These are phyloP conservation scores for Fusarium sp. DNA, from an alignment of 2,329 filamentous ascomycete genomes.

Conservation along the genomic window DNA sequence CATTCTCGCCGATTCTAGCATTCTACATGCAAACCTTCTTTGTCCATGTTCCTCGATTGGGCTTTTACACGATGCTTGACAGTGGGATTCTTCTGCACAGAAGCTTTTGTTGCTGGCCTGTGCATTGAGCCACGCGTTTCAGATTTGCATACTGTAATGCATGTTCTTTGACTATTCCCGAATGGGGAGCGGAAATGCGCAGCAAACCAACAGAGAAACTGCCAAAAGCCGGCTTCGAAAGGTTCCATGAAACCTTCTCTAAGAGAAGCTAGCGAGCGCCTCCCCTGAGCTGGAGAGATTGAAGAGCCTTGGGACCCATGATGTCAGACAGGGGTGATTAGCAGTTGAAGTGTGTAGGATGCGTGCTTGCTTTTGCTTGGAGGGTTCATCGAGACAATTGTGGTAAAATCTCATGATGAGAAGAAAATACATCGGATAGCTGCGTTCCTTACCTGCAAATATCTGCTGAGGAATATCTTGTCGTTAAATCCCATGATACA, in stretches of 20 bases:
- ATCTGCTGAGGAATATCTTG: constrained; percentile 13
- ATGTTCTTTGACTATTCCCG: background rate
- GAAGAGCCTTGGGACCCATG: constrained; percentile 27
- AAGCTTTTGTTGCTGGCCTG: constrained; percentile 22
- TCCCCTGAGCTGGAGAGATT: constrained; percentile 37
- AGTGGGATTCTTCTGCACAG: background rate
- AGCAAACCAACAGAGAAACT: constrained; percentile 9
- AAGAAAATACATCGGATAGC: constrained; percentile 6
- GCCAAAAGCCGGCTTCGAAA: constrained; percentile 22
- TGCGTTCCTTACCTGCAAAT: constrained; percentile 1
- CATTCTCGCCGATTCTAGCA: background rate
- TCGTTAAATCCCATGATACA: constrained; percentile 1
- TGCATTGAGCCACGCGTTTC: constrained; percentile 32
- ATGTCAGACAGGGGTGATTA: constrained; percentile 39
- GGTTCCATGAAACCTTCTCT: constrained; percentile 45
- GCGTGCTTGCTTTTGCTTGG: constrained; percentile 8
- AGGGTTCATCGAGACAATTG: background rate
- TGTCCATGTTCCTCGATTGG: background rate
- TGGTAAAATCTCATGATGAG: background rate
- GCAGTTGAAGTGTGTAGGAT: background rate
- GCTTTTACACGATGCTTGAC: background rate
- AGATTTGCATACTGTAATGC: constrained; percentile 19
- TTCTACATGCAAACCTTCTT: background rate
- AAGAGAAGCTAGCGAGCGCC: constrained; percentile 20
- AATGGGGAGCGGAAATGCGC: constrained; percentile 8